Evolutionary conservation across 139 green algal species (phyloP).

Genomic region (Picochlorum costavermella): DNA sequence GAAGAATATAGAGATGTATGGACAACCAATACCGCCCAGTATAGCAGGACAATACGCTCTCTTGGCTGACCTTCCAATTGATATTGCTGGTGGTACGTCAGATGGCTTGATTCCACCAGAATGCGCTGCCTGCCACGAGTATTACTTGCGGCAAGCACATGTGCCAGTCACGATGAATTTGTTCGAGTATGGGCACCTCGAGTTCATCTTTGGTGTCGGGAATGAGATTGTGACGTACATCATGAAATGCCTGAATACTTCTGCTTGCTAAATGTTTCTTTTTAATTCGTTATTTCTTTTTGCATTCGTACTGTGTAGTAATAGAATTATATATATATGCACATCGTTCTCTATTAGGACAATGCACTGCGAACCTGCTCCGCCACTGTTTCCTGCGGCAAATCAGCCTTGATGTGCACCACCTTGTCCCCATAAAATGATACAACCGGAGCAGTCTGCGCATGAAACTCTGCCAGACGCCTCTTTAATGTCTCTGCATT

Average conservation of each 20-base stretch:
- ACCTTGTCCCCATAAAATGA: slow-evolving; percentile 56
- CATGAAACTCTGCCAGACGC: slow-evolving; percentile 81
- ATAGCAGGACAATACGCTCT: slow-evolving; percentile 63
- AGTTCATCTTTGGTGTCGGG: slow-evolving; percentile 77
- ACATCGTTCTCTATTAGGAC: background rate
- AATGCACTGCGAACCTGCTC: slow-evolving; percentile 48
- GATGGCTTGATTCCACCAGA: slow-evolving; percentile 72
- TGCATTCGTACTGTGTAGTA: too few relatives aligned
- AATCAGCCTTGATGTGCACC: slow-evolving; percentile 52
- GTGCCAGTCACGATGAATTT: slow-evolving; percentile 16
- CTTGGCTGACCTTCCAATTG: slow-evolving; percentile 67
- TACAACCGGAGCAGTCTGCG: slow-evolving; percentile 80
- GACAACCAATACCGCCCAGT: slow-evolving; percentile 43
- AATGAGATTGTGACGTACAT: slow-evolving; percentile 48
- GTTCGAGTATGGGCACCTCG: slow-evolving; percentile 62
- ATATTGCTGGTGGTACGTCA: slow-evolving; percentile 65
- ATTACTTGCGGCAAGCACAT: slow-evolving; percentile 46
- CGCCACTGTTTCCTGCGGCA: slow-evolving; percentile 44
- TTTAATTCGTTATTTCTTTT: too few relatives aligned
- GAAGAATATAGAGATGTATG: slow-evolving; percentile 61
- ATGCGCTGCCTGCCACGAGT: slow-evolving; percentile 53
- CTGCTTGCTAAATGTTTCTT: background rate
- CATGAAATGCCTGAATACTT: slow-evolving; percentile 1
- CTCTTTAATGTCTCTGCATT: slow-evolving; percentile 93
- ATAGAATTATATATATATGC: too few relatives aligned